Evolutionary conservation across 2,329 filamentous ascomycete genomes (phyloP).

Genomic region (Fusarium sp.): DNA sequence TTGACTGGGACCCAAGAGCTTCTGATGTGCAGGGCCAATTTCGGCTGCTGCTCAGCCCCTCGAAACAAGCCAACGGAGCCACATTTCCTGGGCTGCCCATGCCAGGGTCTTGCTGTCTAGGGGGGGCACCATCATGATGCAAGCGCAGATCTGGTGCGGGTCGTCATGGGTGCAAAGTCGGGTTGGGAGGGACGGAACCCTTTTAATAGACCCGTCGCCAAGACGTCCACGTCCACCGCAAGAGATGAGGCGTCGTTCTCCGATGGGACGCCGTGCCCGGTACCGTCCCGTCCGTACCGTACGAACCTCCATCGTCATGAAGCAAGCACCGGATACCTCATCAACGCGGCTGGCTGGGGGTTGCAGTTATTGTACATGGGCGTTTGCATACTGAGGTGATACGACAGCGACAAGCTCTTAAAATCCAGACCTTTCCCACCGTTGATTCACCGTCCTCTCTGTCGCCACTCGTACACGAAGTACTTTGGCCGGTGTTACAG

Average conservation of each 20-base stretch:
- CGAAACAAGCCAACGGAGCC: conserved; percentile 28
- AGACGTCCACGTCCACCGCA: not conserved
- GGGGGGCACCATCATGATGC: conserved; percentile 30
- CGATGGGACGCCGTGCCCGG: not conserved
- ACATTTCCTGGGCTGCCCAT: conserved; percentile 3
- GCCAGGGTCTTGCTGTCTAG: conserved; percentile 16
- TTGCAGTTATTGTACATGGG: not conserved
- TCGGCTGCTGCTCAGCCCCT: conserved; percentile 36
- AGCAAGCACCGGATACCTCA: conserved; percentile 1
- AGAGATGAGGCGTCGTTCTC: conserved; percentile 2
- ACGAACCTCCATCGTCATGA: not conserved
- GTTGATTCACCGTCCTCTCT: conserved; percentile 17
- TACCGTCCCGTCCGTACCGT: not conserved
- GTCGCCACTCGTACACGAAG: conserved; percentile 26
- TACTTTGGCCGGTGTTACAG: not conserved
- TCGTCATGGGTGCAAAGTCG: conserved; percentile 15
- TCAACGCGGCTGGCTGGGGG: not conserved
- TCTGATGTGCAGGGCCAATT: conserved; percentile 32
- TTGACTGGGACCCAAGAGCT: not conserved
- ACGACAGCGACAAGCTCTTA: conserved; percentile 4
- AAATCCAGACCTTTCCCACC: conserved; percentile 8
- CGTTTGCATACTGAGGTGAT: not conserved
- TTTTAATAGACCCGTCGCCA: conserved; percentile 6
- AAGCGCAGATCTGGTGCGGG: conserved; percentile 23
- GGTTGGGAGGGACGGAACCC: not conserved